Percentiles rank a stretch among this genome's conserved stretches.
Conservation (phyloP, 768 basidiomycete species). For the Tricholoma hemisulphureum region DNA sequence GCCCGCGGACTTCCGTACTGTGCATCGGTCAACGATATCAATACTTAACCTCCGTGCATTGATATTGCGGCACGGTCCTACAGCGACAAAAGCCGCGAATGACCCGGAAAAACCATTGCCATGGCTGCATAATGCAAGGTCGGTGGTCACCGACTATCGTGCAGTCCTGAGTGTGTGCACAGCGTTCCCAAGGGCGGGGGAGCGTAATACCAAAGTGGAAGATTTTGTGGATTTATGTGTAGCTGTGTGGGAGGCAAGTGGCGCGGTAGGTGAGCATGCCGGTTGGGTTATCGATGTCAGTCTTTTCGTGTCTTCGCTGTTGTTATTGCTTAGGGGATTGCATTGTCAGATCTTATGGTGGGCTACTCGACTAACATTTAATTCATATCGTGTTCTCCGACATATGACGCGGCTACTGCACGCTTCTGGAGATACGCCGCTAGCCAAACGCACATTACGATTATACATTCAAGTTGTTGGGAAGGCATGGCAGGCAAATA, state of each 20-base stretch:
- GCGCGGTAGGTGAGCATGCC: slow-evolving; percentile 58
- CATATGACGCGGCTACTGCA: slow-evolving; percentile 79
- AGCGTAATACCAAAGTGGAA: slow-evolving; percentile 74
- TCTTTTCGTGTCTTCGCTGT: slow-evolving; percentile 18
- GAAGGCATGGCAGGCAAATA: slow-evolving; percentile 70
- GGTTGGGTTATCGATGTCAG: slow-evolving; percentile 83
- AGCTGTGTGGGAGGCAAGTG: slow-evolving; percentile 76
- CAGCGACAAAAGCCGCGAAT: slow-evolving; percentile 2
- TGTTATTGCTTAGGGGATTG: slow-evolving; percentile 1
- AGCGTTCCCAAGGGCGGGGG: slow-evolving; percentile 77
- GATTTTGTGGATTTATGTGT: slow-evolving; percentile 82
- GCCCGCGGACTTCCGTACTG: slow-evolving; percentile 77
- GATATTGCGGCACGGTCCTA: slow-evolving; percentile 44
- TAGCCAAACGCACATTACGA: slow-evolving; percentile 73
- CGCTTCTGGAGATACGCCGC: slow-evolving; percentile 53
- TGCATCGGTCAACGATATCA: slow-evolving; percentile 68
- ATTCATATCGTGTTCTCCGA: slow-evolving; percentile 80
- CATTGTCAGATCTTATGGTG: slow-evolving; percentile 77
- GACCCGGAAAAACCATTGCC: slow-evolving; percentile 35
- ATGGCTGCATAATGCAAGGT: slow-evolving; percentile 67
- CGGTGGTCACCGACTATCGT: slow-evolving; percentile 70
- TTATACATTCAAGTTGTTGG: slow-evolving; percentile 83
- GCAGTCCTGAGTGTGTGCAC: slow-evolving; percentile 67
- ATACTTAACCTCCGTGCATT: slow-evolving; percentile 75
- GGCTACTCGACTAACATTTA: slow-evolving; percentile 92